Evolutionary conservation across 2,329 filamentous ascomycete genomes (phyloP), one percentile per base, ranked within the genome.

Genomic region (Westerdykella ornata): DNA sequence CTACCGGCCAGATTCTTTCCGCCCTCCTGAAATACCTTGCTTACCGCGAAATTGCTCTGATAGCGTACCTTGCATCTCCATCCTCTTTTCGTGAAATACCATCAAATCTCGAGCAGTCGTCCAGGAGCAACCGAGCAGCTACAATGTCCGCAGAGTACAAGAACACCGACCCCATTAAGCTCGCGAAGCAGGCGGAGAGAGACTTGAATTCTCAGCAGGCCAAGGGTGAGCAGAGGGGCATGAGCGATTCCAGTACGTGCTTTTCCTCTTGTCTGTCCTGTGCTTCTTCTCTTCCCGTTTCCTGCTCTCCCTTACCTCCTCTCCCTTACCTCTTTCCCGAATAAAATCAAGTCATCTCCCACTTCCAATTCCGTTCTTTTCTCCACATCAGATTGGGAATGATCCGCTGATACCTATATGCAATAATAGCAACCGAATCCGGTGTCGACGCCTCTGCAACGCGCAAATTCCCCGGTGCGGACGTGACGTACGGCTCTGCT

Each of bases 111-210:
- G 11, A n/a, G 9, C 35, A 3, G 36, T 11, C n/a, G n/a, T n/a
- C n/a, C n/a, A n/a, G n/a, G n/a, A n/a, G n/a, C n/a, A n/a, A n/a
- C n/a, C n/a, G n/a, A n/a, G n/a, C 14, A 13, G 16, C 36, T 39
- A 63, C 20, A 41, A 73, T 73, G 70, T 72, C 72, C 34, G 51
- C 55, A 42, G 65, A 63, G 55, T 66, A 68, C 59, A 43, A 66
- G 44, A 60, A 59, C 50, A 56, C 67, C 40, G 60, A 72, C 53
- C 68, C 67, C 38, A 52, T 68, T 50, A 57, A 63, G 19, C 56
- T 73, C 52, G 71, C 73, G 39, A 57, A 69, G 51, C 60, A 74
- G 48, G 72, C 72, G 9, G 71, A 75, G 63, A 59, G 59, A 14
- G 70, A 75, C 42, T 63, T 74, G 39, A 72, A 73, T 58, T 67